These are phyloP conservation scores for Fonsecaea erecta DNA, from an alignment of 2,329 filamentous ascomycete species.

Conservation along the genomic window DNA sequence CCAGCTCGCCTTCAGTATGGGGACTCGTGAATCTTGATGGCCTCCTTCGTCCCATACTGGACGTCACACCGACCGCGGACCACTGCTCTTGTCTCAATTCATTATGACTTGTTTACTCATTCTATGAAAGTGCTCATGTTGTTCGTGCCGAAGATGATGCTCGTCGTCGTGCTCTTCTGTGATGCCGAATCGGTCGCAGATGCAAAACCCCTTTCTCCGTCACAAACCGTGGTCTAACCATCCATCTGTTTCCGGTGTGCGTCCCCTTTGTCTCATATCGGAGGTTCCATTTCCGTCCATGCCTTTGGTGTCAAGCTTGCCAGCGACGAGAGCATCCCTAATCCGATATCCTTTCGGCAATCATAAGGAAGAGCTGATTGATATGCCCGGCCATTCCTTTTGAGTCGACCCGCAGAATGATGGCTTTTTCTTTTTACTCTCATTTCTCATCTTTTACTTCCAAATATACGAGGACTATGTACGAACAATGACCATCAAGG, in stretches of 20 bases:
- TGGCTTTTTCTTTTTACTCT: too few relatives aligned
- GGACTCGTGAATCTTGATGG: too few relatives aligned
- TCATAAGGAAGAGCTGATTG: slow-evolving; percentile 86
- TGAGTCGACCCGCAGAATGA: too few relatives aligned
- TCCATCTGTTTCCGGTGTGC: slow-evolving; percentile 22
- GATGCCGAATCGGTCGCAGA: background rate
- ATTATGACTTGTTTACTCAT: too few relatives aligned
- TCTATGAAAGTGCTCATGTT: too few relatives aligned
- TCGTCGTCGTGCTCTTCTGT: background rate
- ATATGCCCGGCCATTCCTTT: slow-evolving; percentile 86
- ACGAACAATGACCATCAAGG: too few relatives aligned
- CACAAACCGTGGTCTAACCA: slow-evolving; percentile 8
- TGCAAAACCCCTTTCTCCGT: background rate
- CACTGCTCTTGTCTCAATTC: too few relatives aligned
- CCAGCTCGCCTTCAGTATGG: slow-evolving; percentile 55
- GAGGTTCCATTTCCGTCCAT: slow-evolving; percentile 80
- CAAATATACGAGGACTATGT: too few relatives aligned
- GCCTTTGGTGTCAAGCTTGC: slow-evolving; percentile 82
- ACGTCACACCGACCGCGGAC: too few relatives aligned
- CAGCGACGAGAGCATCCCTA: slow-evolving; percentile 92
- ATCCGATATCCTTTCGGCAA: slow-evolving; percentile 86
- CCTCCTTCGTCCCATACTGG: too few relatives aligned
- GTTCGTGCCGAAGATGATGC: too few relatives aligned
- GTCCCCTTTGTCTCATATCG: slow-evolving; percentile 24
- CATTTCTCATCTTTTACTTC: too few relatives aligned